phyloP scores from a whole-genome alignment of 768 basidiomycete species.

The Cantharellus anzutake region DNA sequence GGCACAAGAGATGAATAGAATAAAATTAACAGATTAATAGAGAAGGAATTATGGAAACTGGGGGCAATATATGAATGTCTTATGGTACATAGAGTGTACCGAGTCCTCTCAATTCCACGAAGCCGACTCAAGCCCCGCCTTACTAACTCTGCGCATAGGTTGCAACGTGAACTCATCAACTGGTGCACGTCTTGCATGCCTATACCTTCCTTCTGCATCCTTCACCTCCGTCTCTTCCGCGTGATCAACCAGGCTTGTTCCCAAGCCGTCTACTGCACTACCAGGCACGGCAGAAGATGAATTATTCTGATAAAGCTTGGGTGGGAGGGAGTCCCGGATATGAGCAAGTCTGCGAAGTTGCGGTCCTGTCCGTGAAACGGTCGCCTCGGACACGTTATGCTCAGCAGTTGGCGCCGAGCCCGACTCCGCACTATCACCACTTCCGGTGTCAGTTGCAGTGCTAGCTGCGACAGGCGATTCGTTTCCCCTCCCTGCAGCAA shows the following conservation, averaged over 20 bases:
- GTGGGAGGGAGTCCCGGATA: conserved; percentile 6
- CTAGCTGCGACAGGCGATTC: conserved; percentile 4
- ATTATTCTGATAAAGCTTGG: background rate
- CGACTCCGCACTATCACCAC: background rate
- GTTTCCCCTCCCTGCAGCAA: conserved; percentile 26
- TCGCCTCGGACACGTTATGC: too few relatives aligned
- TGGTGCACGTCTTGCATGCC: conserved; percentile 72
- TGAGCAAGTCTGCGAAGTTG: conserved; percentile 1
- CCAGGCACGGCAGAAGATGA: conserved; percentile 3
- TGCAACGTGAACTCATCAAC: conserved; percentile 79
- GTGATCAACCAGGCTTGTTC: conserved; percentile 20
- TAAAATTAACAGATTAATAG: too few relatives aligned
- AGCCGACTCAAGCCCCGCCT: conserved; percentile 72
- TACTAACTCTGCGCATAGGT: conserved; percentile 77
- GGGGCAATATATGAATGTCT: too few relatives aligned
- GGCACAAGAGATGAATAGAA: too few relatives aligned
- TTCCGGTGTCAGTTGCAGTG: background rate
- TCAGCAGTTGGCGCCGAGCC: background rate
- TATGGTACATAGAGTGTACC: too few relatives aligned
- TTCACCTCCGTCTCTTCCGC: conserved; percentile 80
- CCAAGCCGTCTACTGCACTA: conserved; percentile 1
- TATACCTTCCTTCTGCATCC: conserved; percentile 66
- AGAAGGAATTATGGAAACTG: too few relatives aligned
- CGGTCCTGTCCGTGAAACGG: too few relatives aligned
- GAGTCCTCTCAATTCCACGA: background rate